These are phyloP conservation scores for Metarhizium humberi DNA, from an alignment of 2,329 filamentous ascomycete genomes.

Conservation along the genomic window DNA sequence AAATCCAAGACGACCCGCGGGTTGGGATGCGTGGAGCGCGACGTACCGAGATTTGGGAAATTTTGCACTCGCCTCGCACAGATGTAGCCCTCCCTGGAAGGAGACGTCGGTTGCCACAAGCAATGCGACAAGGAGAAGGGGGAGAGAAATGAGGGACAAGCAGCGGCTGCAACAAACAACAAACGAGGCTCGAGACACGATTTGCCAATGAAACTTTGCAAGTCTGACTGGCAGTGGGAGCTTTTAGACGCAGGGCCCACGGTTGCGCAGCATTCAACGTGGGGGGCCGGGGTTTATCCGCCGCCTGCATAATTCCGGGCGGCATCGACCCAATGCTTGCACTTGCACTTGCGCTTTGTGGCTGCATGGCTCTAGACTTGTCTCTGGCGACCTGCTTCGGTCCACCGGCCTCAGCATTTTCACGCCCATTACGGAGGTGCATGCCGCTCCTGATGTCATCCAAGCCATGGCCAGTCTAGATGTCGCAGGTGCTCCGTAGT, in stretches of 20 bases:
- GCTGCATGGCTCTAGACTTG: too few relatives aligned
- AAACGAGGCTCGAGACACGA: not conserved
- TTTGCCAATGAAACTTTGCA: not conserved
- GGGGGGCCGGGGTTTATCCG: constrained; percentile 8
- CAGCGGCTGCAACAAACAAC: not conserved
- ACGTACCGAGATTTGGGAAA: not conserved
- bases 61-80: not conserved
- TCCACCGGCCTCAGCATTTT: too few relatives aligned
- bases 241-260: not conserved
- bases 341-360: too few relatives aligned
- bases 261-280: not conserved
- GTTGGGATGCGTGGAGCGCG: not conserved
- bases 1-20: not conserved
- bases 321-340: too few relatives aligned
- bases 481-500: too few relatives aligned
- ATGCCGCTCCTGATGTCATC: too few relatives aligned
- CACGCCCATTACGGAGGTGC: too few relatives aligned
- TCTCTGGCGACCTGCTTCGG: too few relatives aligned
- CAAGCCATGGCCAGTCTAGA: too few relatives aligned
- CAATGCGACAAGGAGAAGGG: not conserved
- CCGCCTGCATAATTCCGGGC: too few relatives aligned
- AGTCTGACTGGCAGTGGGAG: not conserved
- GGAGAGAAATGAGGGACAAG: not conserved
- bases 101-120: not conserved
- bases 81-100: not conserved